phyloP scores from a whole-genome alignment of 441 rosid species.

The Syzygium syzygioides region DNA sequence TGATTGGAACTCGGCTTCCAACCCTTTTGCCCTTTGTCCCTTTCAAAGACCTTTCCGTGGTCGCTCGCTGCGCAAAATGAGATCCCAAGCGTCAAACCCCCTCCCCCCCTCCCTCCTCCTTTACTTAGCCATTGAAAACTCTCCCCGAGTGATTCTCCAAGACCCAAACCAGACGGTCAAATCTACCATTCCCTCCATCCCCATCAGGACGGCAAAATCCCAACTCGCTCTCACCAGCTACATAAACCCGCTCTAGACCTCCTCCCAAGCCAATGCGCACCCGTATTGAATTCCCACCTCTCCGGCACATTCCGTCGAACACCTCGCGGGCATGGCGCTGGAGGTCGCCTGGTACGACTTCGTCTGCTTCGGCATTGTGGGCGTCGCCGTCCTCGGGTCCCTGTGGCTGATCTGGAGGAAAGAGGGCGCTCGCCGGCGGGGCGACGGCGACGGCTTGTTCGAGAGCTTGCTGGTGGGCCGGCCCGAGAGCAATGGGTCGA shows the following conservation, averaged over 20 bases:
- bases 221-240: not conserved
- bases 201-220: not conserved
- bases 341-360: slow-evolving; percentile 10
- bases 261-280: not conserved
- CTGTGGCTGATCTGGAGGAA: slow-evolving; percentile 1
- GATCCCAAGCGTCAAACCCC: not conserved
- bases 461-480: slow-evolving; percentile 1
- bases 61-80: not conserved
- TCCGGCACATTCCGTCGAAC: not conserved
- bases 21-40: not conserved
- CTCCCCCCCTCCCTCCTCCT: not conserved
- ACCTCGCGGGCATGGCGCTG: not conserved
- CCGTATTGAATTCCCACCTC: no score
- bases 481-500: not conserved
- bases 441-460: not conserved
- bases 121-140: not conserved
- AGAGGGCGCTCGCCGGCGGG: not conserved
- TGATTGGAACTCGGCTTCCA: not conserved
- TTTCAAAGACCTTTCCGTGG: not conserved
- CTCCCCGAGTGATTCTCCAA: not conserved
- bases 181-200: slow-evolving; percentile 2
- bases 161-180: slow-evolving; percentile 1
- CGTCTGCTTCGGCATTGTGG: slow-evolving; percentile 17
- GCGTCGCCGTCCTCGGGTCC: not conserved
- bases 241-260: not conserved